Percentiles rank a stretch among this genome's conserved stretches.
phyloP scores from a whole-genome alignment of 805 yeast species.

The Barnettozyma botsteinii region DNA sequence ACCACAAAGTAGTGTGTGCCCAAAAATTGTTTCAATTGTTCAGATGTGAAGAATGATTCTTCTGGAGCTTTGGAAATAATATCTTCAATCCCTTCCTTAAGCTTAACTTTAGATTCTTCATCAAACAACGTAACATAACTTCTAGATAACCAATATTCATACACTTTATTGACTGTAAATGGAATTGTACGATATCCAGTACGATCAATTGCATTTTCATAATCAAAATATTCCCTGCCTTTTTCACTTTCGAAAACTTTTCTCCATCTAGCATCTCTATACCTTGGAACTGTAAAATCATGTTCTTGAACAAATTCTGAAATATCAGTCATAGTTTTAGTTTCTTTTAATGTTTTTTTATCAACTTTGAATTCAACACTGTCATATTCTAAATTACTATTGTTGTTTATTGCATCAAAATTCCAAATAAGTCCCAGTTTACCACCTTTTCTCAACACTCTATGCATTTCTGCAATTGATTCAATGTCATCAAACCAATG shows the following conservation, averaged over 20 bases:
- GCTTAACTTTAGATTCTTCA: slow-evolving; percentile 29
- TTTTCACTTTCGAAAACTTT: slow-evolving; percentile 31
- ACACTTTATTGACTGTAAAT: slow-evolving; percentile 33
- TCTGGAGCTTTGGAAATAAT: slow-evolving; percentile 19
- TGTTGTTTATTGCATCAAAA: slow-evolving; percentile 32
- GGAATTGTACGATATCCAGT: slow-evolving; percentile 28
- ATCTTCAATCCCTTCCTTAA: slow-evolving; percentile 30
- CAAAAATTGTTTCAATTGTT: slow-evolving; percentile 17
- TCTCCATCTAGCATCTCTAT: slow-evolving; percentile 44
- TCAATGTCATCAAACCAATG: slow-evolving; percentile 58
- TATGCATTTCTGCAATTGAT: slow-evolving; percentile 41
- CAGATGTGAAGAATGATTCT: slow-evolving; percentile 4
- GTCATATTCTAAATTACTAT: slow-evolving; percentile 11
- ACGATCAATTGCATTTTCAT: slow-evolving; percentile 29
- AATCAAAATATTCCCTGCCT: slow-evolving; percentile 25
- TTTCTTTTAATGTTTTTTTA: slow-evolving; percentile 7
- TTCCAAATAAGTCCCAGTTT: slow-evolving; percentile 56
- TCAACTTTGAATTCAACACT: slow-evolving; percentile 5
- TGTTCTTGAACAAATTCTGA: slow-evolving; percentile 19
- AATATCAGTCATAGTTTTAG: slow-evolving; percentile 14
- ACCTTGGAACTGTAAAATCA: slow-evolving; percentile 51
- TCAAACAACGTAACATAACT: slow-evolving; percentile 46
- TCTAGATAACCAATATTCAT: slow-evolving; percentile 48
- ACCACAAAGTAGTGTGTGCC: slow-evolving; percentile 22
- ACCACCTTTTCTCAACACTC: slow-evolving; percentile 52